phyloP scores from a whole-genome alignment of 495 filamentous ascomycete genomes.

The Lepraria neglecta region DNA sequence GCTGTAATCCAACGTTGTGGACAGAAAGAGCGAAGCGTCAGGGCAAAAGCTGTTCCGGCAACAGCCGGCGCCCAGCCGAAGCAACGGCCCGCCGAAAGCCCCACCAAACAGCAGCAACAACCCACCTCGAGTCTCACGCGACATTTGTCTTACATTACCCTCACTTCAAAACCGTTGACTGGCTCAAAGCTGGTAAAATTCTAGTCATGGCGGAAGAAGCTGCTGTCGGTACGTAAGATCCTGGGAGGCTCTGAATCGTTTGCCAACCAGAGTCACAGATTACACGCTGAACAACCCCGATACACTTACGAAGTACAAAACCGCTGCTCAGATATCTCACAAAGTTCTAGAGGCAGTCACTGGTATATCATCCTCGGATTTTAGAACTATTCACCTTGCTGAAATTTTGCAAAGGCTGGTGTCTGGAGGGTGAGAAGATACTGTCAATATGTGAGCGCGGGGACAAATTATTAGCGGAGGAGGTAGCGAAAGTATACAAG shows the following conservation, averaged over 20 bases:
- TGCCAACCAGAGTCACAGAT: conserved; percentile 47
- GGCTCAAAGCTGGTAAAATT: background rate
- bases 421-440: conserved; percentile 81
- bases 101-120: conserved; percentile 10
- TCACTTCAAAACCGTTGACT: background rate
- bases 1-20: background rate
- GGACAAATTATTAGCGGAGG: conserved; percentile 89
- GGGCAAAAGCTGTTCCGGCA: background rate
- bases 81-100: conserved; percentile 1
- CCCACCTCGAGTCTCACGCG: conserved; percentile 6
- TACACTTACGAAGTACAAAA: conserved; percentile 98
- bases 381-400: conserved; percentile 15
- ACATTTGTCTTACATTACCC: background rate
- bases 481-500: conserved; percentile 92
- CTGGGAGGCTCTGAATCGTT: background rate
- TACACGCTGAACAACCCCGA: conserved; percentile 95
- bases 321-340: conserved; percentile 86
- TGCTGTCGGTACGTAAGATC: conserved; percentile 20
- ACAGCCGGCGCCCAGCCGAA: background rate
- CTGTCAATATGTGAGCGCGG: conserved; percentile 89
- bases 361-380: conserved; percentile 34
- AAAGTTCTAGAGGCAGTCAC: conserved; percentile 84
- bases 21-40: conserved; percentile 5
- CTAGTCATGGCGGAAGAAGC: conserved; percentile 26
- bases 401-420: conserved; percentile 52